Conservation (phyloP, 495 filamentous ascomycete species). For the Collariella sp. region DNA sequence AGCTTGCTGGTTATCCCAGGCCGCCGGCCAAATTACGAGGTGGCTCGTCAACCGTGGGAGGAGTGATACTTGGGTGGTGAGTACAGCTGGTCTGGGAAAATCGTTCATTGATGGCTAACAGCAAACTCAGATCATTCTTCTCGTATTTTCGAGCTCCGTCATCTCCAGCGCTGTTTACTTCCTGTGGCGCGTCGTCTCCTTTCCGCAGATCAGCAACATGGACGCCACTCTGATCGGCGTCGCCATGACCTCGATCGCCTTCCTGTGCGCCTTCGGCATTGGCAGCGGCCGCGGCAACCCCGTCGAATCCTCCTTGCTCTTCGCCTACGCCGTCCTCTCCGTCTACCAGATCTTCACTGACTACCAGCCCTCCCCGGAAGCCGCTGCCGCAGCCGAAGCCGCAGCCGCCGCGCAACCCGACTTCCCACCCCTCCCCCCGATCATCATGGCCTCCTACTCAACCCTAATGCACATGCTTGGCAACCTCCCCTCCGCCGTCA, state of each 20-base stretch:
- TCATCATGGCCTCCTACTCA: constrained; percentile 98
- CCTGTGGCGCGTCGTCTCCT: constrained; percentile 86
- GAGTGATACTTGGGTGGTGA: constrained; percentile 95
- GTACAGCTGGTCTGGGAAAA: constrained; percentile 22
- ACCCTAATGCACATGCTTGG: constrained; percentile 80
- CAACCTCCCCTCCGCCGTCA: constrained; percentile 71
- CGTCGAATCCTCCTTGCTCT: constrained; percentile 89
- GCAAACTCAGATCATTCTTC: constrained; percentile 61
- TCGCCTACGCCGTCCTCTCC: constrained; percentile 93
- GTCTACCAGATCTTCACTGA: constrained; percentile 99
- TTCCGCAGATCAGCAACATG: constrained; percentile 87
- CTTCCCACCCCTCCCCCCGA: constrained; percentile 88
- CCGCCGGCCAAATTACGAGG: constrained; percentile 85
- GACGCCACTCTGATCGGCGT: constrained; percentile 90
- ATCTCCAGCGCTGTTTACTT: constrained; percentile 94
- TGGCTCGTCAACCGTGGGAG: constrained; percentile 88
- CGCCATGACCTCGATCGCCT: constrained; percentile 81
- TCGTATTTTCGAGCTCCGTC: constrained; percentile 79
- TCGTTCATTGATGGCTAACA: not conserved
- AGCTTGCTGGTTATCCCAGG: constrained; percentile 92
- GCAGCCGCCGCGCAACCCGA: constrained; percentile 53
- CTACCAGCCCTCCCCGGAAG: constrained; percentile 68
- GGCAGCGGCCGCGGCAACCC: constrained; percentile 90
- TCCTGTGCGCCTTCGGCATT: constrained; percentile 90
- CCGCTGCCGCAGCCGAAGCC: constrained; percentile 44